A percentile compares a stretch with the other conserved stretches of the same genome.
Conservation (phyloP, 345 rosid genomes). For the Moricandia arvensis region DNA sequence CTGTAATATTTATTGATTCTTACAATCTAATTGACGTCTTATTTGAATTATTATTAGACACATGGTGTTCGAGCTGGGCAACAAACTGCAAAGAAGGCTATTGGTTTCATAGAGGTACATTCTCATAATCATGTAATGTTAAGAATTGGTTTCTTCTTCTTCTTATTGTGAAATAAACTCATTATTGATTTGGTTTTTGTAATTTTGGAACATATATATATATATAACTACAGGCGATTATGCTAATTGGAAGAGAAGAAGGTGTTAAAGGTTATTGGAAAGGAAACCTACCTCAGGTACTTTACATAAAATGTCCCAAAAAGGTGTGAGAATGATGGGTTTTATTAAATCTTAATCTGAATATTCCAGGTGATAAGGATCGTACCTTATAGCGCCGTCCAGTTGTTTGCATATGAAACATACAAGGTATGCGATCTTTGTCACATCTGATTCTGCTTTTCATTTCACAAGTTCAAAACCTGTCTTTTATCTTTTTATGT, state of each 20-base stretch:
- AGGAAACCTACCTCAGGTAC: conserved; percentile 97
- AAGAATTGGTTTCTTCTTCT: background rate
- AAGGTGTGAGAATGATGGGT: background rate
- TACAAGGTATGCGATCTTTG: conserved; percentile 59
- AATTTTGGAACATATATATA: background rate
- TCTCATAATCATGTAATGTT: background rate
- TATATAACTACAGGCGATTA: conserved; percentile 56
- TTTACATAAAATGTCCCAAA: background rate
- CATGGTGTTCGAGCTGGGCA: conserved; percentile 84
- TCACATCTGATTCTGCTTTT: background rate
- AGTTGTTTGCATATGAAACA: conserved; percentile 87
- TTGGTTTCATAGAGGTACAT: conserved; percentile 82
- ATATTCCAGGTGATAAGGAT: conserved; percentile 77
- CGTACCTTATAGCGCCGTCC: conserved; percentile 91
- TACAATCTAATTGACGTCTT: background rate
- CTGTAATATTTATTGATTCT: conserved; percentile 1
- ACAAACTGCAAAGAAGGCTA: conserved; percentile 76
- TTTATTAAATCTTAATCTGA: conserved; percentile 12
- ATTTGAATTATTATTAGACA: conserved; percentile 47
- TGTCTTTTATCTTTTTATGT: background rate
- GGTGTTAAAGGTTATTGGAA: conserved; percentile 98
- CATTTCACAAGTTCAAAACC: conserved; percentile 2
- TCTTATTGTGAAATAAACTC: background rate
- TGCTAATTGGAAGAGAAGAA: conserved; percentile 78
- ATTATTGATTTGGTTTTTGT: conserved; percentile 4